Percentiles rank a stretch among this genome's conserved stretches.
phyloP scores from a whole-genome alignment of 768 basidiomycete genomes.

The Tricholoma matsutake region DNA sequence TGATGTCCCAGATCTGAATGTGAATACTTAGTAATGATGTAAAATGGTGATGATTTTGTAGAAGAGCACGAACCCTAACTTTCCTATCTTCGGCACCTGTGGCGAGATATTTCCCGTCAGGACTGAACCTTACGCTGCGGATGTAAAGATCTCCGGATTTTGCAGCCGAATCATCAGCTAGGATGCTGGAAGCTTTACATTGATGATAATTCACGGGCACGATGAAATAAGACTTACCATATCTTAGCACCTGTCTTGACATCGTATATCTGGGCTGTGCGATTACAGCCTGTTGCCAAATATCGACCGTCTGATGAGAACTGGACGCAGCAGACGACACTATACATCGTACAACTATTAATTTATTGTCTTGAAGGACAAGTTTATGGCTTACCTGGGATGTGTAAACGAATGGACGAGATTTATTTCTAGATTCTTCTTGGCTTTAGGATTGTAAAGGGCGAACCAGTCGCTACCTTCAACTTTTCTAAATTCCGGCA shows the following conservation, averaged over 20 bases:
- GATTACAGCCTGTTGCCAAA: conserved; percentile 94
- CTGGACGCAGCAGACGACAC: conserved; percentile 81
- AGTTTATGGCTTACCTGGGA: conserved; percentile 58
- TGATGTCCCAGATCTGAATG: conserved; percentile 86
- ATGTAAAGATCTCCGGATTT: conserved; percentile 53
- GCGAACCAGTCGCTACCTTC: conserved; percentile 89
- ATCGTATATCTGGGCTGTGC: conserved; percentile 96
- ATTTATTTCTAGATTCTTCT: conserved; percentile 71
- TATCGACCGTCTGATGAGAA: conserved; percentile 93
- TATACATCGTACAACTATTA: conserved; percentile 11
- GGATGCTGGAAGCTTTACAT: conserved; percentile 16
- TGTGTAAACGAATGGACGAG: conserved; percentile 83
- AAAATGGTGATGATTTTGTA: background rate
- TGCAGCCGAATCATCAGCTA: conserved; percentile 29
- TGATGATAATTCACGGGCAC: background rate
- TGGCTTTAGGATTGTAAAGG: conserved; percentile 78
- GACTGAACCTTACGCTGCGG: conserved; percentile 82
- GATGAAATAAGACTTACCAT: conserved; percentile 49
- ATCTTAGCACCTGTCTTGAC: conserved; percentile 82
- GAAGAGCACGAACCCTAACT: conserved; percentile 62
- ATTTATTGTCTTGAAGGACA: background rate
- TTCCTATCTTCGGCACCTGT: conserved; percentile 95
- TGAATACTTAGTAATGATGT: background rate
- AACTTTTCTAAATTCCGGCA: conserved; percentile 52
- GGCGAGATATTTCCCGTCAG: conserved; percentile 89